Percentiles rank a stretch among this genome's conserved stretches.
Conservation (phyloP, 192 early-diverging fungal species). For the Entrophospora sp. region DNA sequence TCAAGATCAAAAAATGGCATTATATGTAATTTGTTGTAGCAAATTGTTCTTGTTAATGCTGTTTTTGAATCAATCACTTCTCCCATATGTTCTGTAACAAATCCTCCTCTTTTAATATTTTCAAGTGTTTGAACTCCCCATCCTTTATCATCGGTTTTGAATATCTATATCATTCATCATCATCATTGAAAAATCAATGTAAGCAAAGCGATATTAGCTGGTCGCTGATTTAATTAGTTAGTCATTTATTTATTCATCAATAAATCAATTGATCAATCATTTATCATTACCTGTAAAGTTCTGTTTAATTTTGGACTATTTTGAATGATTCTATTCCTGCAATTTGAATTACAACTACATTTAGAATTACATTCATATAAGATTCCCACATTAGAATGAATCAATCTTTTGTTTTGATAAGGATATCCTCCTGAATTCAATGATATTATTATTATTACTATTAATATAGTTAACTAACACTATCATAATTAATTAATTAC, state of each 20-base stretch:
- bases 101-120: background rate
- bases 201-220: no score
- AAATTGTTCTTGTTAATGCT: background rate
- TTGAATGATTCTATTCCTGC: conserved; percentile 7
- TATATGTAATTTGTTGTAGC: conserved; percentile 5
- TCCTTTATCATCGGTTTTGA: conserved; percentile 9
- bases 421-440: background rate
- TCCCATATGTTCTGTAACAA: conserved; percentile 4
- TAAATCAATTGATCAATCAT: no score
- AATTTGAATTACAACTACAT: background rate
- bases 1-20: conserved; percentile 10
- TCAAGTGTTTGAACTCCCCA: conserved; percentile 6
- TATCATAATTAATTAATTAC: no score
- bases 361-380: conserved; percentile 12
- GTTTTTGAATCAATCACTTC: background rate
- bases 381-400: background rate
- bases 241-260: no score
- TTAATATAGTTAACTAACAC: background rate
- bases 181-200: no score
- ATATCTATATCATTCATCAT: background rate
- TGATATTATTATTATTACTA: background rate
- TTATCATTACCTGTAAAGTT: conserved; percentile 8
- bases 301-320: background rate
- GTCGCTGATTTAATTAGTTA: no score
- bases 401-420: background rate